Evolutionary conservation across 2,329 filamentous ascomycete species (phyloP).

Genomic region (Exophiala sp.): DNA sequence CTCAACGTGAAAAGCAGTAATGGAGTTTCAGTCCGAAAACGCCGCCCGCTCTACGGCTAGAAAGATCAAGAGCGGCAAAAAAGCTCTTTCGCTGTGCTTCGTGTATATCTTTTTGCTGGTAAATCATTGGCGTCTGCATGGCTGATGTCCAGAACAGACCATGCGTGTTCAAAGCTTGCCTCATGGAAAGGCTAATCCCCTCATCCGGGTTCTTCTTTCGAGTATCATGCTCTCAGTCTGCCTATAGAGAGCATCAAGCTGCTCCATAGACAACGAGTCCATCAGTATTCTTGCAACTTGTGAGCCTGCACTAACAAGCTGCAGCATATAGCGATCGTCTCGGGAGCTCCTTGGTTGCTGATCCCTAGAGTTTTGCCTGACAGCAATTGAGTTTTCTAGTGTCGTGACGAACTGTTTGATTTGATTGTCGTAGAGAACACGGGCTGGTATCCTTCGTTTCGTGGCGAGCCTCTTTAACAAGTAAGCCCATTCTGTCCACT

Average conservation of each 20-base stretch:
- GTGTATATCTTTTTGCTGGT: too few species aligned
- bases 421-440: constrained; percentile 82
- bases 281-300: constrained; percentile 85
- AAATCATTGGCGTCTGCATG: neutral
- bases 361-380: constrained; percentile 49
- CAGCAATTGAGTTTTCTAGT: constrained; percentile 79
- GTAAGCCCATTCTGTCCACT: constrained; percentile 92
- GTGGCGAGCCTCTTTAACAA: constrained; percentile 80
- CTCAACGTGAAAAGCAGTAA: too few species aligned
- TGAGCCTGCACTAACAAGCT: constrained; percentile 80
- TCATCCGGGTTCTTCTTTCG: constrained; percentile 49
- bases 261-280: constrained; percentile 79
- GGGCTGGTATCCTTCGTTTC: constrained; percentile 77
- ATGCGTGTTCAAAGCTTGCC: neutral
- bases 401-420: constrained; percentile 90
- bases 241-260: constrained; percentile 76
- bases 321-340: constrained; percentile 83
- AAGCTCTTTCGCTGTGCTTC: too few species aligned
- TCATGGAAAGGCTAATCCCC: constrained; percentile 22
- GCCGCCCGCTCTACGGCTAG: too few species aligned
- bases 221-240: constrained; percentile 76
- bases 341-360: constrained; percentile 72
- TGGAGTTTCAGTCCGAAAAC: too few species aligned
- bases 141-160: neutral
- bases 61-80: neutral